Evolutionary conservation across 2,329 filamentous ascomycete species (phyloP).

Genomic region (Botryotinia globosa): DNA sequence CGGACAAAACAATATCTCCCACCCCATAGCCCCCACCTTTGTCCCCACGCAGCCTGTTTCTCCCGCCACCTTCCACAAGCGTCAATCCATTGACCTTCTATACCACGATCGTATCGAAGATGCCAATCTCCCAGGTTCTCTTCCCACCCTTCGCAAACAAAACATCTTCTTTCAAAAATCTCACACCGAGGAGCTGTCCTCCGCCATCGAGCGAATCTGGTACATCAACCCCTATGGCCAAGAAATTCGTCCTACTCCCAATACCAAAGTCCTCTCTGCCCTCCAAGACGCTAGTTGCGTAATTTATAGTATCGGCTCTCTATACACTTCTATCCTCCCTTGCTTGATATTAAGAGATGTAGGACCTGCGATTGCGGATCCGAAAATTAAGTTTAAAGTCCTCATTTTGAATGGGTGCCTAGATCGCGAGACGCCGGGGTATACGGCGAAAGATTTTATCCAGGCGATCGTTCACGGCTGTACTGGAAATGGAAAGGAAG

Average conservation of each 20-base stretch:
- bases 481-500: slow-evolving; percentile 27
- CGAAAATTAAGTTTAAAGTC: slow-evolving; percentile 55
- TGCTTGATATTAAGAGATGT: slow-evolving; percentile 76
- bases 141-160: slow-evolving; percentile 74
- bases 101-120: slow-evolving; percentile 70
- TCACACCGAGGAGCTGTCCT: slow-evolving; percentile 69
- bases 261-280: slow-evolving; percentile 73
- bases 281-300: slow-evolving; percentile 64
- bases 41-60: slow-evolving; percentile 23
- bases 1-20: slow-evolving; percentile 89
- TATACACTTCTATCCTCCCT: slow-evolving; percentile 87
- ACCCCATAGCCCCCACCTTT: slow-evolving; percentile 51
- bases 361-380: slow-evolving; percentile 58
- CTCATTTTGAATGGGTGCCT: slow-evolving; percentile 73
- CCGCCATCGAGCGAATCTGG: slow-evolving; percentile 80
- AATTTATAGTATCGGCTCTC: slow-evolving; percentile 88
- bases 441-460: slow-evolving; percentile 78
- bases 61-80: slow-evolving; percentile 23
- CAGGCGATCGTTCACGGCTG: slow-evolving; percentile 74
- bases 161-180: slow-evolving; percentile 80
- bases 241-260: slow-evolving; percentile 82
- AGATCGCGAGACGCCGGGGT: slow-evolving; percentile 82
- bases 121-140: slow-evolving; percentile 75
- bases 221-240: slow-evolving; percentile 99
- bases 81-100: slow-evolving; percentile 44